Base-by-base conservation (phyloP, 225 moss, liverwort and hornwort genomes). In the Antitrichia curtipendula region DNA sequence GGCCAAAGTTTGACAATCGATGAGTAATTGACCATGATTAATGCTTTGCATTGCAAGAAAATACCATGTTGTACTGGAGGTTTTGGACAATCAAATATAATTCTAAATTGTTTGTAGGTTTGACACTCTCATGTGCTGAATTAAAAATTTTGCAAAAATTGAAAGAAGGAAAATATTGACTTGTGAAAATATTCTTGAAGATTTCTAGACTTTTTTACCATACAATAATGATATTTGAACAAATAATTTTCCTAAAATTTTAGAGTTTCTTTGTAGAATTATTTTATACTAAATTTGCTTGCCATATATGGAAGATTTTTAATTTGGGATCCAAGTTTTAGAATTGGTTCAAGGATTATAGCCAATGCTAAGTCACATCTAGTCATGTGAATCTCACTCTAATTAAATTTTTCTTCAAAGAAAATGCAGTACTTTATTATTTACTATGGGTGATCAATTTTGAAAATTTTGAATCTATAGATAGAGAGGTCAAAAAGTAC, bases 241-340 rank as follows among this genome's bases (percentile, higher is more conserved):
- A 23, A 38, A 38, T 1, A 11, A 13, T 13, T 61, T 61, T 16
- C 7, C 16, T 70, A 28, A 9, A 41, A 70, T 25, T 13, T 8
- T 70, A 1, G 14, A 70, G 2, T 43, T 16, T 6, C 10, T 14
- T 69, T 41, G 41, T 70, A 13, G 8, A 23, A 69, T 24, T 13
- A 69, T 28, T 72, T 28, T 45, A 28, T 10, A 4, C 1, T 2
- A 4, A 72, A 28, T 72, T 0, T 72, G 0, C 0, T 17, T 16
- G 10, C 2, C 16, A 71, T 10, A 8, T 29, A 17, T 12, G 2
- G 7, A 31, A 49, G 7, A 73, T 49, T 31, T 32, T 2, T 2
- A 32, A 75, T 32, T 32, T 50, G 12, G 47, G 7, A 50, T 0
- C 1, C 4, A 50, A 21, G 0, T 75, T 32, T 11, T 32, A 50